A percentile compares a stretch with the other conserved stretches of the same genome.
These are phyloP conservation scores for Glycine tomentella DNA, from an alignment of 306 rosid species.

Conservation along the genomic window DNA sequence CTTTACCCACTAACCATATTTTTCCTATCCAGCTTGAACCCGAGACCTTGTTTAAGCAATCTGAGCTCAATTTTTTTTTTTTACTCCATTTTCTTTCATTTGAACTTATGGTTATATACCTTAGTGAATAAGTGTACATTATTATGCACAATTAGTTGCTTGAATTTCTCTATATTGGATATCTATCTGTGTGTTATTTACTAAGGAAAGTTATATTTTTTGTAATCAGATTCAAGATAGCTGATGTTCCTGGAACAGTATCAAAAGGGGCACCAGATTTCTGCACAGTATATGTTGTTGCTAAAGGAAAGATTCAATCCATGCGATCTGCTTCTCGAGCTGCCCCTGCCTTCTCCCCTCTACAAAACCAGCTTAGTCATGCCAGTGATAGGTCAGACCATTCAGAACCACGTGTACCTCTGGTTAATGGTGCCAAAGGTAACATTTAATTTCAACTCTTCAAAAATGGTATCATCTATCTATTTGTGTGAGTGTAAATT, in stretches of 20 bases:
- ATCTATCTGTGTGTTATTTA: not conserved
- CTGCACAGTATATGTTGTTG: conserved; percentile 74
- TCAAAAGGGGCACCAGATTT: conserved; percentile 95
- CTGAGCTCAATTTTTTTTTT: too few species aligned
- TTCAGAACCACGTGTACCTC: conserved; percentile 40
- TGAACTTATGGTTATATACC: not conserved
- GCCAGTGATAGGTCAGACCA: conserved; percentile 41
- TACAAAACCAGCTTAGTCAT: conserved; percentile 52
- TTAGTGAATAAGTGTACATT: conserved; percentile 18
- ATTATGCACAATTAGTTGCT: not conserved
- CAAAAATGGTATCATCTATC: too few species aligned
- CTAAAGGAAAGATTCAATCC: conserved; percentile 85
- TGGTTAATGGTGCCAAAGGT: conserved; percentile 51
- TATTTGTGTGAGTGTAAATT: not conserved
- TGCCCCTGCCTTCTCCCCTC: conserved; percentile 67
- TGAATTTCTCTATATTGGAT: not conserved
- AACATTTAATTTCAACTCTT: not conserved
- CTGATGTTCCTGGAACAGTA: conserved; percentile 78
- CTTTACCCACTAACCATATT: too few species aligned
- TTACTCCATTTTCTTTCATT: not conserved
- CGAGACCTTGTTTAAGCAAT: too few species aligned
- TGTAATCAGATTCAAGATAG: conserved; percentile 76
- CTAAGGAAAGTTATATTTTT: not conserved
- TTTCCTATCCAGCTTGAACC: too few species aligned
- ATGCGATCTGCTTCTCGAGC: conserved; percentile 86